Conservation (phyloP, 2,329 filamentous ascomycete genomes). For the Xylariaceae sp. region DNA sequence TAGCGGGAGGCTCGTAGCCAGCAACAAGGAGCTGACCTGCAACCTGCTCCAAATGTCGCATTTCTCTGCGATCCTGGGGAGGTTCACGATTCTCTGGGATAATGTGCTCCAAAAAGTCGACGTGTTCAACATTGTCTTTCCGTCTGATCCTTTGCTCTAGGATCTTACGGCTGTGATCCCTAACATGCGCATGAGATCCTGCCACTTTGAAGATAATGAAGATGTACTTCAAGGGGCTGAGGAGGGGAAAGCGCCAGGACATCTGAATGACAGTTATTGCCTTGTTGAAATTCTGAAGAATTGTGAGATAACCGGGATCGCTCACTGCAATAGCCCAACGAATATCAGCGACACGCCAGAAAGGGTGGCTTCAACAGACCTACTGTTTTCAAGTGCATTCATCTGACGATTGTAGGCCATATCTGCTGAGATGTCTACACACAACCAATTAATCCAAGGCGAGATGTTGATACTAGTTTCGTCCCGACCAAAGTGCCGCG, state of each 20-base stretch:
- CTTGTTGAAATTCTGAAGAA: constrained; percentile 7
- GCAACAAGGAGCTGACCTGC: constrained; percentile 41
- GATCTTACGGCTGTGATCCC: background rate
- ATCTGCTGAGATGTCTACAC: constrained; percentile 24
- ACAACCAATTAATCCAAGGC: constrained; percentile 22
- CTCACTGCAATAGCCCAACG: background rate
- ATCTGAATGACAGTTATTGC: constrained; percentile 7
- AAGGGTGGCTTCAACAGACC: background rate
- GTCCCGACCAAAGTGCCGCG: constrained; percentile 4
- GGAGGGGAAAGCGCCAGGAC: constrained; percentile 5
- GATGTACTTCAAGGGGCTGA: constrained; percentile 11
- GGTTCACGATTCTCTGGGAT: constrained; percentile 10
- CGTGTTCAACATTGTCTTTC: constrained; percentile 3
- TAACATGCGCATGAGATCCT: constrained; percentile 10
- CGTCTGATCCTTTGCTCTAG: background rate
- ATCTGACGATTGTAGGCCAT: constrained; percentile 24
- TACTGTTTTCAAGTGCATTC: constrained; percentile 17
- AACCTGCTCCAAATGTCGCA: constrained; percentile 23
- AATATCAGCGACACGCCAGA: background rate
- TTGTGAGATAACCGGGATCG: constrained; percentile 5
- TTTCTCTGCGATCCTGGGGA: constrained; percentile 16
- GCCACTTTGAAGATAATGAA: constrained; percentile 1
- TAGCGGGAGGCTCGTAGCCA: constrained; percentile 17
- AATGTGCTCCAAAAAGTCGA: constrained; percentile 8
- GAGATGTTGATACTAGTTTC: constrained; percentile 8